Evolutionary conservation across 805 yeast genomes (phyloP).

Genomic region (Starmerella geochares): DNA sequence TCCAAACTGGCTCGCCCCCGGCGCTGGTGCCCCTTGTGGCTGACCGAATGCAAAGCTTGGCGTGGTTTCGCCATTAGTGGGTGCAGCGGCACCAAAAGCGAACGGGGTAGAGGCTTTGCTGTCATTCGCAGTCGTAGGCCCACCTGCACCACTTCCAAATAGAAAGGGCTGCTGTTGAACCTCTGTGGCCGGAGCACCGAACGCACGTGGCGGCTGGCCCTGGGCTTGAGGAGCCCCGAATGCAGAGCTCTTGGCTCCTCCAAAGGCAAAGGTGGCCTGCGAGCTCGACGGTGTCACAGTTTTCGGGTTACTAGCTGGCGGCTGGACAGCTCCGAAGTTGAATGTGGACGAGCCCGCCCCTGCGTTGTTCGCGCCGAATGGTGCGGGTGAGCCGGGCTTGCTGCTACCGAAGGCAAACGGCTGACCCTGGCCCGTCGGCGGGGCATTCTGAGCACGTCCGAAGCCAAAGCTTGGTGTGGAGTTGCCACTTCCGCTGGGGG

Average conservation of each 20-base stretch:
- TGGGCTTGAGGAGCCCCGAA: neutral
- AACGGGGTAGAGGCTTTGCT: neutral
- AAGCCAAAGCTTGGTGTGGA: too few species aligned
- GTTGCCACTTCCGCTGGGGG: neutral
- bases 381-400: neutral
- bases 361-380: neutral
- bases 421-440: slow-evolving; percentile 1
- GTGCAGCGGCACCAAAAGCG: neutral
- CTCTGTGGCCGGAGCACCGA: neutral
- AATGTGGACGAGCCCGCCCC: neutral
- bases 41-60: neutral
- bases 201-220: neutral
- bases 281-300: neutral
- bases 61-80: neutral
- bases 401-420: slow-evolving; percentile 11
- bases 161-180: slow-evolving; percentile 1
- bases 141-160: neutral
- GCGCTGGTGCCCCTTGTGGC: neutral
- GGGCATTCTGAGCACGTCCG: too few species aligned
- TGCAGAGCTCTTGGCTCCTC: neutral
- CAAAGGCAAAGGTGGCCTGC: neutral
- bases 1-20: slow-evolving; percentile 1
- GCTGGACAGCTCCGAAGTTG: neutral
- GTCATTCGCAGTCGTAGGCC: neutral
- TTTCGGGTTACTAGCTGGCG: neutral